A percentile compares a stretch with the other conserved stretches of the same genome.
phyloP scores from a whole-genome alignment of 208 protist species.

The Leishmania amazonensis region DNA sequence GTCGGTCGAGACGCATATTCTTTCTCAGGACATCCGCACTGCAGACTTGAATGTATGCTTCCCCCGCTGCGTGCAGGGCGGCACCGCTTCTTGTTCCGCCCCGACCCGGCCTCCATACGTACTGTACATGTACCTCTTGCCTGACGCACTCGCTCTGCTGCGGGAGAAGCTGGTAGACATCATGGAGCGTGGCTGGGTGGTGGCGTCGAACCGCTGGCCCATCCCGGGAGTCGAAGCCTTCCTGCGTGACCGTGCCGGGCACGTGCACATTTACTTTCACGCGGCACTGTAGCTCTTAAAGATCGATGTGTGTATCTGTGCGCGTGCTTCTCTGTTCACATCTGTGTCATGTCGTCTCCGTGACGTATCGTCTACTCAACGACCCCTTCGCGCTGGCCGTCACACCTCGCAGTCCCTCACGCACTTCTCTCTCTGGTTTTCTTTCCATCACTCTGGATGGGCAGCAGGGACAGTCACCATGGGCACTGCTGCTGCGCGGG shows the following conservation, averaged over 20 bases:
- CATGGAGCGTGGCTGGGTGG: constrained; percentile 35
- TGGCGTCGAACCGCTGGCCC: constrained; percentile 75
- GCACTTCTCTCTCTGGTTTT: neutral
- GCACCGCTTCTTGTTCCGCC: neutral
- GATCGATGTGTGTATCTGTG: neutral
- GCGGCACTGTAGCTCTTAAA: neutral
- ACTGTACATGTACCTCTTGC: constrained; percentile 73
- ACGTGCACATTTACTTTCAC: constrained; percentile 54
- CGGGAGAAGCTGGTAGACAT: constrained; percentile 40
- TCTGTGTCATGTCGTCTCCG: neutral
- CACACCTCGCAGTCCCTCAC: neutral
- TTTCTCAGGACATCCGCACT: constrained; percentile 42
- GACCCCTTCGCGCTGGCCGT: neutral
- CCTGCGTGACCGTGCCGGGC: constrained; percentile 26
- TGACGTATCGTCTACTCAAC: neutral
- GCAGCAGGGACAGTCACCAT: neutral
- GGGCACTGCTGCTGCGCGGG: neutral
- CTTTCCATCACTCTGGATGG: neutral
- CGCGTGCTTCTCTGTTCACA: neutral
- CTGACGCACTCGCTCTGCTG: constrained; percentile 59
- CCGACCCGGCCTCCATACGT: constrained; percentile 26
- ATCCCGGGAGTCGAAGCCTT: constrained; percentile 34
- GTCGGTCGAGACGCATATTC: constrained; percentile 29
- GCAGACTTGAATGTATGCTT: constrained; percentile 42
- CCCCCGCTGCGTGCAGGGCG: constrained; percentile 14